Evolutionary conservation across 305 asterid species (phyloP), one percentile per base, ranked within the genome.

Genomic region (Solanum hybrid): DNA sequence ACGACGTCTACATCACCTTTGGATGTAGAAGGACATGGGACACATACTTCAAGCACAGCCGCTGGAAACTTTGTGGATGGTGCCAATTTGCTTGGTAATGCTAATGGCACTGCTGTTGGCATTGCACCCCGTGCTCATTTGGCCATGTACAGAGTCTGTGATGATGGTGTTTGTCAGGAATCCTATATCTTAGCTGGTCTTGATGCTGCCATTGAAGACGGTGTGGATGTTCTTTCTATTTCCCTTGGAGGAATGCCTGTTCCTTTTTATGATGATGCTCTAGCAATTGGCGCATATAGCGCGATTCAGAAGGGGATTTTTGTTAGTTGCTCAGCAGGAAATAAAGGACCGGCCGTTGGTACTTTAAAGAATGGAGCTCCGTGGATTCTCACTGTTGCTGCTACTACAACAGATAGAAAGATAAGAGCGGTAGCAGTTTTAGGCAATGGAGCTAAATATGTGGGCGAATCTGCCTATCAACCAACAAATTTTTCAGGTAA

Each of bases 101-200:
- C 95, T 10, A 92, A 92, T 4, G 96, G 96, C 18, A 94, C 95
- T 1, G 96, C 97, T 0, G 89, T 11, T 35, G 96, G 97, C 2
- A 46, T 95, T 2, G 96, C 95, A 4, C 95, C 95, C 2, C 92
- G 75, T 8, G 96, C 97, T 24, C 97, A 94, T 42, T 33, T 94
- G 18, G 94, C 95, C 2, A 83, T 93, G 12, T 95, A 95, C 82
- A 93, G 75, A 90, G 96, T 94, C 0, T 93, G 96, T 18, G 11
- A 3, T 77, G 11, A 4, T 4, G 8, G 24, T 31, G 2, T 22
- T 78, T 78, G 85, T 22, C 9, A 1, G 6, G 85, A 78, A 5
- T 6, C 31, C 4, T 5, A 11, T 35, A 11, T 78, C 5, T 35
- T 78, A 35, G 85, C 85, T 34, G 85, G 31, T n/a, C 16, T 78